Evolutionary conservation across 345 rosid species (phyloP), one percentile per base, ranked within the genome.

Genomic region (Boechera stricta): DNA sequence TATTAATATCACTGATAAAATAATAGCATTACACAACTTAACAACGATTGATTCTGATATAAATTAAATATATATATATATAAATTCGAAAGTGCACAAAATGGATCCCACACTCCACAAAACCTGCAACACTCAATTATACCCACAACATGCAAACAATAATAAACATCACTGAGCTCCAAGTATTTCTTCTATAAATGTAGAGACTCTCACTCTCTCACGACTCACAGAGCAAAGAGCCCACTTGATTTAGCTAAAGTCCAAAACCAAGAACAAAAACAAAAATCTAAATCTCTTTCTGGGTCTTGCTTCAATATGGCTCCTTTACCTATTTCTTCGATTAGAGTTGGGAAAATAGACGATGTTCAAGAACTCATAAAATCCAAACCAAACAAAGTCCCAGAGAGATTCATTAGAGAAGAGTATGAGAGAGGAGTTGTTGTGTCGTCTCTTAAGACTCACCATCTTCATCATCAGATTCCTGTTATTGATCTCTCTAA

Each of bases 311-410:
- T 74, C 31, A 29, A 64, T 32, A 87, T 91, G 98, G 86, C 98
- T 76, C 94, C 94, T 8, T 80, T 69, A 10, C 92, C 89, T 18
- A 68, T 72, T 69, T 77, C 76, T 57, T 84, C 90, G 0, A 61
- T 90, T 71, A 86, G 82, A n/a, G 89, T 89, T 72, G 98, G 98
- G 36, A 88, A 82, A 67, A 84, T 91, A 35, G 96, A 91, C 10
- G 97, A 94, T 85, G 98, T 91, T 56, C 97, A 94, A 79, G 97
- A 91, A 82, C 86, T 94, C 13, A 87, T 87, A 42, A 90, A 86
- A 61, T 52, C 84, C 18, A 81, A 83, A 77, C 91, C 94, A 74
- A 79, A 85, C 59, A 73, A 67, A 75, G 69, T 94, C 44, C 98
- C 98, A 24, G 84, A 89, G 59, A 84, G 97, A 80, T 94, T 90